These are phyloP conservation scores for Aureobasidium sp. DNA, from an alignment of 2,329 filamentous ascomycete species.

Conservation along the genomic window DNA sequence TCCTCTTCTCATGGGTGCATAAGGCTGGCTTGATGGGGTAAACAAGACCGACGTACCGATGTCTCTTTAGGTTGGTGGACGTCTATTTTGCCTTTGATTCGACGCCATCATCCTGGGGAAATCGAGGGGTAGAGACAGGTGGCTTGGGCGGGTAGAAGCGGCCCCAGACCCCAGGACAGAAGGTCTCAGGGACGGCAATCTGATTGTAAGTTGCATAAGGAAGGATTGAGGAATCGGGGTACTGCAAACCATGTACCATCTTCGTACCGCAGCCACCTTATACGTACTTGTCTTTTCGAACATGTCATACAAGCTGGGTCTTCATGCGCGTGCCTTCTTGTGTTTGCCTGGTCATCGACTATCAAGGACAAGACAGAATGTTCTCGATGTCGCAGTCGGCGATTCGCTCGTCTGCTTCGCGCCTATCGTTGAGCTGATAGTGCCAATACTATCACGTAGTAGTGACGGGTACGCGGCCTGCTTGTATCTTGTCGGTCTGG, in stretches of 20 bases:
- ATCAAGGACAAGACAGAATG: background rate
- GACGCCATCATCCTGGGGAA: slow-evolving; percentile 2
- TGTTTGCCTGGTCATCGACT: background rate
- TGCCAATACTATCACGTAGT: background rate
- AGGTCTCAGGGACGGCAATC: too few species aligned
- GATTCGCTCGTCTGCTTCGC: background rate
- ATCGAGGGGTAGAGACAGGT: background rate
- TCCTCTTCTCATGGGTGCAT: background rate
- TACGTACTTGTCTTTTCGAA: background rate
- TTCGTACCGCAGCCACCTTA: background rate
- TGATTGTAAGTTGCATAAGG: too few species aligned
- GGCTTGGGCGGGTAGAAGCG: slow-evolving; percentile 1
- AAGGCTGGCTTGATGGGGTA: background rate
- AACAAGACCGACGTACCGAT: background rate
- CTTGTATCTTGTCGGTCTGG: background rate
- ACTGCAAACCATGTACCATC: background rate
- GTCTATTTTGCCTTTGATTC: background rate
- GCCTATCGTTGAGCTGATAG: background rate
- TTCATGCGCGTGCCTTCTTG: background rate
- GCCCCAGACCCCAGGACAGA: background rate
- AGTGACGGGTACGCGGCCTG: background rate
- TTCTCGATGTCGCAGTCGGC: background rate
- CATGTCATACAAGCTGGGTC: background rate
- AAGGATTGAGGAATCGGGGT: background rate
- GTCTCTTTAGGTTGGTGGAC: background rate